Base-by-base conservation (phyloP, 2,329 filamentous ascomycete genomes). In the Exophiala lecanii-corni region DNA sequence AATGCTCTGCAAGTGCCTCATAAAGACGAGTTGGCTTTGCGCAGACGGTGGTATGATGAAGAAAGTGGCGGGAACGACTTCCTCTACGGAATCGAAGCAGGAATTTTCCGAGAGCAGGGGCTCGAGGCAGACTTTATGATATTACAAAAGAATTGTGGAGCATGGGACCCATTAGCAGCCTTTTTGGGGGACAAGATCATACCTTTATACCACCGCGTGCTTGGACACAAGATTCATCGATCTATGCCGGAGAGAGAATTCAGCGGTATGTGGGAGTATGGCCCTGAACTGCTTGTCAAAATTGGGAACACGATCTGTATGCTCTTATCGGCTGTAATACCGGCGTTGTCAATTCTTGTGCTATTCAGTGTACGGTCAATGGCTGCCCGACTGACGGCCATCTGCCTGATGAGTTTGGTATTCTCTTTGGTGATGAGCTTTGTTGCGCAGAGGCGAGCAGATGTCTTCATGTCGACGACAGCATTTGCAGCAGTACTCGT, bases 401-500 rank as follows among this genome's bases (percentile, higher is more conserved):
- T 54, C 20, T 45, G 46, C 41, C 38, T 51, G 39, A 49, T 54
- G 51, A 51, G 45, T 28, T 25, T 51, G 40, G 46, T 49, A 3
- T 54, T 54, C 33, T 51, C 48, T 21, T 42, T 51, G 35, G 42
- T 51, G 37, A 54, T 54, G 51, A 51, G 45, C 21, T 40, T 54
- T 12, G 48, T 54, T 42, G 51, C 51, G 43, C 45, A 51, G 31
- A 39, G 41, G 36, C 49, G 49, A 37, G 48, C 51, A 9, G 51
- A 54, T 37, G 41, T 51, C 19, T 54, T 54, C 34, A 49, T 54
- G 48, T 50, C 51, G 31, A 51, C 51, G 13, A 54, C 51, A 25
- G 48, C 48, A 6, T 54, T 54, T 34, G 49, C 48, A 10, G 51
- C 51, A 13, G 48, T 54, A n/a, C 41, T 54, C 16, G 51, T 54